Evolutionary conservation across 2,329 filamentous ascomycete species (phyloP).

Genomic region (Diplodia seriata): DNA sequence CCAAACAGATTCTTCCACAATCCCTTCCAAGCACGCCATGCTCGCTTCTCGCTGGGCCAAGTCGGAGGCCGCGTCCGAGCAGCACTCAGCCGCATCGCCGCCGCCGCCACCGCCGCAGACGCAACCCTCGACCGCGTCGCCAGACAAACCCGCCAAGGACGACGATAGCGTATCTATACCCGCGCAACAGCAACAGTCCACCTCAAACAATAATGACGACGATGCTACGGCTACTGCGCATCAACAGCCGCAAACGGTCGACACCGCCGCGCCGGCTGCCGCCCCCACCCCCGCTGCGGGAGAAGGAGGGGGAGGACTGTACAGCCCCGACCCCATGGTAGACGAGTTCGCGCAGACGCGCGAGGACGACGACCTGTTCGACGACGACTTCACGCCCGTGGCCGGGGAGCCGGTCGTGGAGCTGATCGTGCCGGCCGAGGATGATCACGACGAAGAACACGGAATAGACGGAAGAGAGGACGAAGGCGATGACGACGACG

Average conservation of each 20-base stretch:
- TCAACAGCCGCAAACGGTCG: background rate
- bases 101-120: conserved; percentile 7
- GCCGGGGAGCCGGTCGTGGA: conserved; percentile 50
- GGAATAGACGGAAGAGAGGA: background rate
- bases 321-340: conserved; percentile 34
- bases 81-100: conserved; percentile 17
- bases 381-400: conserved; percentile 58
- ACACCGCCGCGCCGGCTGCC: background rate
- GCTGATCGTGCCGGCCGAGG: conserved; percentile 36
- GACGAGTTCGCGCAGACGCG: conserved; percentile 59
- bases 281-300: background rate
- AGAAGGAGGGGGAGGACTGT: background rate
- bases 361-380: conserved; percentile 59
- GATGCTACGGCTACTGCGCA: background rate
- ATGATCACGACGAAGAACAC: background rate
- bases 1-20: background rate
- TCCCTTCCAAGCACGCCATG: conserved; percentile 8
- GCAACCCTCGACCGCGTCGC: conserved; percentile 1
- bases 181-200: background rate
- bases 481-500: background rate
- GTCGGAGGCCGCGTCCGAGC: conserved; percentile 12
- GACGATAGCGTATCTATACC: background rate
- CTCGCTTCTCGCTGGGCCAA: conserved; percentile 32
- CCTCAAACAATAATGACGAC: background rate
- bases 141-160: background rate